Base-by-base conservation (phyloP, 129 eudicot genomes). In the Pittosporum tobira region DNA sequence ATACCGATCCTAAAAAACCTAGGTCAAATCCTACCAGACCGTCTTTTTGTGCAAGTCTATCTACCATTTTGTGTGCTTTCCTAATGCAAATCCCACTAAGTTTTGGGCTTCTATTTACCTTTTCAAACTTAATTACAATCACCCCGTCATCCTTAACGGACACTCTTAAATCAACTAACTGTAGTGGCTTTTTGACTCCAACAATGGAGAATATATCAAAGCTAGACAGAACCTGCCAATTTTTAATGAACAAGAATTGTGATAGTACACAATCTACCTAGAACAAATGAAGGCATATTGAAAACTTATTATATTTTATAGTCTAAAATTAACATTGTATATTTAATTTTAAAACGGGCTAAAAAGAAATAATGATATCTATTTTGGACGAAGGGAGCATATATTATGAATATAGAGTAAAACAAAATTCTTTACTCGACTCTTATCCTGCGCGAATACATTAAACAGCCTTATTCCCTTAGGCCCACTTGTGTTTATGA, bases 391-490 rank as follows among this genome's bases (percentile, higher is more conserved):
- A n/a, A n/a, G n/a, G n/a, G n/a, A n/a, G n/a, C n/a, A n/a, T n/a
- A n/a, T n/a, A n/a, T n/a, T n/a, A n/a, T n/a, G n/a, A n/a, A n/a
- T 12, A 25, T 14, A 43, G 43, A 59, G 20, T 6, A 22, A 46
- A 45, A 62, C 24, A 25, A 34, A 19, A 21, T 37, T 19, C 37
- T 30, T 18, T 1, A 45, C 13, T 1, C 30, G 14, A 45, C 83
- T 91, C 64, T 91, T 96, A 71, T 86, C 90, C 71, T 86, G 98
- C 64, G 86, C 64, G 58, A 77, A 83, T 53, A 86, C 96, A 62
- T 91, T 70, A 66, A 91, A 91, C 31, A 86, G 79, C 56, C 98
- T 77, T 94, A 91, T 78, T 56, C 98, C 98, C 79, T 86, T 86
- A 24, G 98, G 98, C 60, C 98, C 98, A 65, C 55, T 44, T 24